Evolutionary conservation across 2,329 filamentous ascomycete species (phyloP).

Genomic region (Pestalotiopsis sp.): DNA sequence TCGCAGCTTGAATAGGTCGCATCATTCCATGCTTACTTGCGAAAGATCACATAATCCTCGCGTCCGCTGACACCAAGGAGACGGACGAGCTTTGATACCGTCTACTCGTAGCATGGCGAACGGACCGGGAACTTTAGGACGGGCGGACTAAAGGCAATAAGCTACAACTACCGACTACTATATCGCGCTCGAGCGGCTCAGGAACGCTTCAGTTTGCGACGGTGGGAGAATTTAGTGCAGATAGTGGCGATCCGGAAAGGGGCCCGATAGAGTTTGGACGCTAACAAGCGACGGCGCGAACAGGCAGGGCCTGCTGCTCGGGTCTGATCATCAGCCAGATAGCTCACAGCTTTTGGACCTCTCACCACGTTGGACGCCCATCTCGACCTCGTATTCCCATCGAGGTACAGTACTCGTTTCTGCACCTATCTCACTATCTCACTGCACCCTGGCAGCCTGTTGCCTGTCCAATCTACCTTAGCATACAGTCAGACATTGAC

Average conservation of each 20-base stretch:
- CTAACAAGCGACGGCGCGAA: background rate
- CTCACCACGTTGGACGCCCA: slow-evolving; percentile 15
- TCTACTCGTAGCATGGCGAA: background rate
- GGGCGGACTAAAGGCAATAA: background rate
- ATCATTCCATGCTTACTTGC: background rate
- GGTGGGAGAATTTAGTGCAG: background rate
- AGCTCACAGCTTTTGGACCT: slow-evolving; percentile 36
- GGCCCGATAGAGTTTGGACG: slow-evolving; percentile 1
- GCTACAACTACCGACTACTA: background rate
- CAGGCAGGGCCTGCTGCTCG: background rate
- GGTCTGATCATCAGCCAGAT: background rate
- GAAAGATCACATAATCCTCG: slow-evolving; percentile 1
- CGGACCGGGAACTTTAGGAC: background rate
- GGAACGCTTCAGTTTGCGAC: background rate
- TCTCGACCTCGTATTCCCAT: background rate
- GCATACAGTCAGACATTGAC: background rate
- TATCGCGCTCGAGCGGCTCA: background rate
- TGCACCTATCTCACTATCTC: background rate
- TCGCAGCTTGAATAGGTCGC: background rate
- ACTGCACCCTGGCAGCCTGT: background rate
- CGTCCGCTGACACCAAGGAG: background rate
- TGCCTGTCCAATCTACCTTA: too few relatives aligned
- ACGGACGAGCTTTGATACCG: background rate
- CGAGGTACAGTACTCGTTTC: background rate
- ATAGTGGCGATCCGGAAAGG: slow-evolving; percentile 3